Conservation (phyloP, 106 monocot genomes). For the Narthecium ossifragum region DNA sequence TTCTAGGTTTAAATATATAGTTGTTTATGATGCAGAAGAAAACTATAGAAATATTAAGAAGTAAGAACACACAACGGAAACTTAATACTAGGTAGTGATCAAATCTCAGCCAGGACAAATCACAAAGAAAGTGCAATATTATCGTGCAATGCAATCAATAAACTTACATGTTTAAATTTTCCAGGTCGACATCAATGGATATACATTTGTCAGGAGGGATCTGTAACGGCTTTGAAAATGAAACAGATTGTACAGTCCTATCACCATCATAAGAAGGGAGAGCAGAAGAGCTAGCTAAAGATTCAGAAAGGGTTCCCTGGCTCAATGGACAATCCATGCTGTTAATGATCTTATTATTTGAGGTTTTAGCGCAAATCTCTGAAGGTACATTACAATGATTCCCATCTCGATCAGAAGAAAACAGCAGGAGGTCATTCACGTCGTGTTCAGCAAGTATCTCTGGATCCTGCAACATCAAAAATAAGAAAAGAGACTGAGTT, state of each 20-base stretch:
- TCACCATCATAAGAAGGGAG: slow-evolving; percentile 10
- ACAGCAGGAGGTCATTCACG: slow-evolving; percentile 17
- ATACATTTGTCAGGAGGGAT: slow-evolving; percentile 18
- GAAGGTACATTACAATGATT: not conserved
- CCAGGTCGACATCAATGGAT: slow-evolving; percentile 27
- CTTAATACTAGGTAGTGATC: not conserved
- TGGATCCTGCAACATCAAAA: slow-evolving; percentile 8
- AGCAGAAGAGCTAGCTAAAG: slow-evolving; percentile 10
- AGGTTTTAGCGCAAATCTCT: not conserved
- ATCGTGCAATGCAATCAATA: not conserved
- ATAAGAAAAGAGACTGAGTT: slow-evolving; percentile 7
- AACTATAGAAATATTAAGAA: not conserved
- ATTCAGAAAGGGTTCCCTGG: not conserved
- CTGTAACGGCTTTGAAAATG: slow-evolving; percentile 14
- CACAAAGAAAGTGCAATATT: not conserved
- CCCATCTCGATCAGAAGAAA: slow-evolving; percentile 12
- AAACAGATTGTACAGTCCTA: slow-evolving; percentile 16
- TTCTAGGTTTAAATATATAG: not conserved
- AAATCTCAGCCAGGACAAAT: not conserved
- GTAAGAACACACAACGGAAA: not conserved
- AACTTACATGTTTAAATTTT: slow-evolving; percentile 65
- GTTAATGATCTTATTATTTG: slow-evolving; percentile 1
- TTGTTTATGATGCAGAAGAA: not conserved
- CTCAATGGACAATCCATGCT: slow-evolving; percentile 3
- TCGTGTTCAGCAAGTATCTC: slow-evolving; percentile 34